phyloP scores from a whole-genome alignment of 805 yeast genomes.

The Starmerella potacharoeniae region DNA sequence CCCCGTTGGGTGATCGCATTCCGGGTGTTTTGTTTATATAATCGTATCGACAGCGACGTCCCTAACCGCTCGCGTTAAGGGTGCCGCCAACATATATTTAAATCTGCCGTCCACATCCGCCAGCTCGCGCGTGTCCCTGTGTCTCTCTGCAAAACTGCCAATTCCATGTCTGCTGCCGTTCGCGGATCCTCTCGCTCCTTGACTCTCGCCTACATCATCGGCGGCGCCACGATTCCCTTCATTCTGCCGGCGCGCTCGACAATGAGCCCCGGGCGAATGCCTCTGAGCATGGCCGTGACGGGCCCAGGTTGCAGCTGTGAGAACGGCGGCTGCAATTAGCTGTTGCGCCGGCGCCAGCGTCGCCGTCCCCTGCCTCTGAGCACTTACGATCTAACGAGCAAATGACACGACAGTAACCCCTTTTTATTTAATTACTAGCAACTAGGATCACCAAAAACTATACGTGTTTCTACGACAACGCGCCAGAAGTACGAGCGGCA shows the following conservation, averaged over 20 bases:
- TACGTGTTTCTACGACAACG: too few relatives aligned
- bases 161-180: neutral
- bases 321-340: neutral
- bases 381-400: neutral
- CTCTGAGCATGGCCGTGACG: slow-evolving; percentile 1
- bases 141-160: neutral
- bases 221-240: slow-evolving; percentile 26
- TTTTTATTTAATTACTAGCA: neutral
- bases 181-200: slow-evolving; percentile 10
- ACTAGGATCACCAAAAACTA: too few relatives aligned
- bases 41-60: slow-evolving; percentile 5
- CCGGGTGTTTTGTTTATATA: neutral
- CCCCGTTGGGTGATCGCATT: neutral
- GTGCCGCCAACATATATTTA: neutral
- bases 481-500: too few relatives aligned
- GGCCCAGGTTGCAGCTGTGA: slow-evolving; percentile 3
- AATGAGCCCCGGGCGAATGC: neutral
- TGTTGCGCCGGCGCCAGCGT: neutral
- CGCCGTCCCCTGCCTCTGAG: neutral
- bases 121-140: neutral
- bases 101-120: neutral
- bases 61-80: neutral
- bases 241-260: slow-evolving; percentile 24
- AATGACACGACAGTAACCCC: neutral
- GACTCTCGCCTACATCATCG: slow-evolving; percentile 22